Percentiles rank a stretch among this genome's conserved stretches.
phyloP scores from a whole-genome alignment of 2,329 filamentous ascomycete species.

The Nannizzia gypsea region DNA sequence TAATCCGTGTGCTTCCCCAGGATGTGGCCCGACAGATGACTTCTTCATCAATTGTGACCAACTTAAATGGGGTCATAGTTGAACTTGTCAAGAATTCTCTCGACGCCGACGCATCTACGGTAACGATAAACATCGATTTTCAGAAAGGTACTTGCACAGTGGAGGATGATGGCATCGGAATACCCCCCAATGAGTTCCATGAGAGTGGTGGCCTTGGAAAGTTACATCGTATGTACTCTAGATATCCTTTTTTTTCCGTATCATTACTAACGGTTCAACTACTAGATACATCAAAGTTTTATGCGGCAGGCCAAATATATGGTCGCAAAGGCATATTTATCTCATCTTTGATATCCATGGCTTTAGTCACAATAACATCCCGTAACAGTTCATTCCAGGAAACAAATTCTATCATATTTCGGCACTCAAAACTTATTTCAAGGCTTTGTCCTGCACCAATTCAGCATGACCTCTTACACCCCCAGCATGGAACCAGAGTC shows the following conservation, averaged over 20 bases:
- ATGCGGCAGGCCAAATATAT: constrained; percentile 38
- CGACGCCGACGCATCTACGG: constrained; percentile 59
- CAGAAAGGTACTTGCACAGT: constrained; percentile 62
- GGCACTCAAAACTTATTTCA: constrained; percentile 55
- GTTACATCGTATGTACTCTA: constrained; percentile 50
- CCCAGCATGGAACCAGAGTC: constrained; percentile 59
- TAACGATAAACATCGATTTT: constrained; percentile 65
- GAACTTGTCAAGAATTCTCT: constrained; percentile 73
- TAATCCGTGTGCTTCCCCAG: constrained; percentile 48
- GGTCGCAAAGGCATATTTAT: constrained; percentile 65
- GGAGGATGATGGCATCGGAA: constrained; percentile 76
- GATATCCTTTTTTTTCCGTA: not conserved
- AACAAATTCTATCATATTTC: constrained; percentile 55
- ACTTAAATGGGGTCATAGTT: constrained; percentile 56
- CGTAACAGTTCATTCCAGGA: constrained; percentile 41
- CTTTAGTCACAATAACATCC: constrained; percentile 65
- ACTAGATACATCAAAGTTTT: constrained; percentile 67
- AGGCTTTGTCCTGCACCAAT: constrained; percentile 51
- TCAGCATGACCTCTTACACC: constrained; percentile 46
- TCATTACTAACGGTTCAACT: not conserved
- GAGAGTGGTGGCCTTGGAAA: constrained; percentile 59
- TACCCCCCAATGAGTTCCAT: constrained; percentile 60
- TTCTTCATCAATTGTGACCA: constrained; percentile 69
- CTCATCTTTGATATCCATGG: constrained; percentile 62
- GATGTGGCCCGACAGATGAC: constrained; percentile 67